A percentile compares a stretch with the other conserved stretches of the same genome.
Conservation (phyloP, 306 rosid species). For the Ormosia semicastrata region DNA sequence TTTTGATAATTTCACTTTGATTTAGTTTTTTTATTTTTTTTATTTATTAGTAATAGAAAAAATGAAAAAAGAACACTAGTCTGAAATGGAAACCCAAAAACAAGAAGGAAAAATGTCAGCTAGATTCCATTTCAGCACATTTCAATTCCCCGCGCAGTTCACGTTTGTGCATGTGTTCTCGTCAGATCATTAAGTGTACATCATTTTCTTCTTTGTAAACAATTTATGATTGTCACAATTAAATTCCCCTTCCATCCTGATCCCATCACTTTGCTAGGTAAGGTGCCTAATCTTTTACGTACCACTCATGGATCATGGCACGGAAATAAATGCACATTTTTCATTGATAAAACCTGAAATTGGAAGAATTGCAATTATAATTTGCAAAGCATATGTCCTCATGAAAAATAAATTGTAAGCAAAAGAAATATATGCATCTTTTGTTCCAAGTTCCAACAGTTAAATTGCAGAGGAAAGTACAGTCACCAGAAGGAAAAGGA, state of each 20-base stretch:
- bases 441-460: not conserved
- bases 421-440: not conserved
- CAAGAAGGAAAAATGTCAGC: not conserved
- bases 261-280: slow-evolving; percentile 34
- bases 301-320: slow-evolving; percentile 19
- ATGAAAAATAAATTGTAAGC: not conserved
- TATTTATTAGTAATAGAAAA: not conserved
- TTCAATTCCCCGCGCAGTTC: slow-evolving; percentile 27
- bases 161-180: slow-evolving; percentile 41
- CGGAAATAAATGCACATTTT: not conserved
- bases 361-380: not conserved
- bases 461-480: not conserved
- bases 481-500: slow-evolving; percentile 7
- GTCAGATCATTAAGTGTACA: slow-evolving; percentile 29
- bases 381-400: not conserved
- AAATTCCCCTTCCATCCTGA: not conserved
- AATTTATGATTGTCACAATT: slow-evolving; percentile 2
- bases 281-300: not conserved
- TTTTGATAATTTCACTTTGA: no score
- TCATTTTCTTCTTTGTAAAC: slow-evolving; percentile 16
- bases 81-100: not conserved
- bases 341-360: not conserved
- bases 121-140: slow-evolving; percentile 31
- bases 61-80: not conserved
- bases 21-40: no score